Evolutionary conservation across 2,329 filamentous ascomycete species (phyloP).

Genomic region (Ophiostoma perfectum): DNA sequence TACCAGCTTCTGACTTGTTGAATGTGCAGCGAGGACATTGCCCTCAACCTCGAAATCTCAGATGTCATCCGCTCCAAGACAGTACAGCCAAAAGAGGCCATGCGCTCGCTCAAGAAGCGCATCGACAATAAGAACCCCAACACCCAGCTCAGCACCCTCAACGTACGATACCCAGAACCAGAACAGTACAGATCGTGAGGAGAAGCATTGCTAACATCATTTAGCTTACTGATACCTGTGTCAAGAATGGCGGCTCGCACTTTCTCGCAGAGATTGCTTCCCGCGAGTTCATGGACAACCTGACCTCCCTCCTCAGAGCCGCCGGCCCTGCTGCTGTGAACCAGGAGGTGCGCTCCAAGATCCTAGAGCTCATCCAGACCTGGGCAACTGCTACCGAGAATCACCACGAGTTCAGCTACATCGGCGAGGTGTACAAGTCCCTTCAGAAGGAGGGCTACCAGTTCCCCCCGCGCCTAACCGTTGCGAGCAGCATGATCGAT

Average conservation of each 20-base stretch:
- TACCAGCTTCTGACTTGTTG: no score
- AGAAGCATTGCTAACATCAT: background rate
- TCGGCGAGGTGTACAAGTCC: conserved; percentile 77
- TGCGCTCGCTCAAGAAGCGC: conserved; percentile 89
- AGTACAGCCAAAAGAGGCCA: conserved; percentile 94
- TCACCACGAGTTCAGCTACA: conserved; percentile 75
- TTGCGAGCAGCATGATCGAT: conserved; percentile 96
- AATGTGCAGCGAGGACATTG: conserved; percentile 75
- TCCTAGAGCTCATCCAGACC: conserved; percentile 85
- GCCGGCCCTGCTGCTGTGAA: conserved; percentile 71
- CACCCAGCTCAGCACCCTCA: conserved; percentile 88
- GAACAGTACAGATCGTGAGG: background rate
- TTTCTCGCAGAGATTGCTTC: conserved; percentile 95
- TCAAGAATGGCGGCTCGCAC: conserved; percentile 95
- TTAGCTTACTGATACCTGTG: conserved; percentile 90
- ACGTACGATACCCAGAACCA: conserved; percentile 51
- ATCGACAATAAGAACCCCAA: conserved; percentile 98
- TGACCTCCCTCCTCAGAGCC: conserved; percentile 82
- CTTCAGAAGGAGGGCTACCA: conserved; percentile 80
- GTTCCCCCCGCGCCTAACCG: conserved; percentile 79
- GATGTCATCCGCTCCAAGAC: conserved; percentile 96
- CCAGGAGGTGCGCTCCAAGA: conserved; percentile 79
- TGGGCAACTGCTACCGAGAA: conserved; percentile 90
- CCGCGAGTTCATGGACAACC: conserved; percentile 96
- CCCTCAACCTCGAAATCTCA: conserved; percentile 95